Base-by-base conservation (phyloP, 176 grass and related monocot genomes). In the Ensete glaucum region DNA sequence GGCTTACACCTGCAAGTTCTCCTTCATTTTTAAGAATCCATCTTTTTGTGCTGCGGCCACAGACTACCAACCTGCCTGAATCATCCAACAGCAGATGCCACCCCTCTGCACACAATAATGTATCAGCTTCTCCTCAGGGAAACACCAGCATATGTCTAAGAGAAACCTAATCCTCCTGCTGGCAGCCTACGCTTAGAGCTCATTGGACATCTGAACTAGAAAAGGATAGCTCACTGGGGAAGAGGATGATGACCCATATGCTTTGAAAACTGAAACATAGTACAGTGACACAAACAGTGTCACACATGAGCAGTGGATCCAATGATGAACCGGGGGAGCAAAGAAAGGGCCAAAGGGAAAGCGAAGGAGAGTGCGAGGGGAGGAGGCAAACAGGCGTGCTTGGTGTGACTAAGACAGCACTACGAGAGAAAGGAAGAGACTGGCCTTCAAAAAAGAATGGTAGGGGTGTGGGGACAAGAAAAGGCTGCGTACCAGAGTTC, bases 401-500 rank as follows among this genome's bases (percentile, higher is more conserved):
- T 21, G 57, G 62, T 27, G 23, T 65, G 62, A 65, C 62, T 65
- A 65, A 26, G 62, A 65, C 62, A 26, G 62, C 62, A 65, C 62
- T 65, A 27, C 1, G 62, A 65, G 11, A 23, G 26, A 65, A 65
- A 65, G n/a, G 17, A n/a, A 25, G 27, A 29, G 27, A 29, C 27
- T 2, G 27, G 27, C 2, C 27, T 29, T 29, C 27, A 23, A 23
- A 65, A 65, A 14, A 13, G n/a, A 24, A 3, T 12, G 26, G 62
- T 3, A 6, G n/a, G 9, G 62, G 23, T 6, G 62, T 14, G 62
- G 23, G 62, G 9, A 11, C 22, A 26, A 2, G 5, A 6, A 65
- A 65, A 65, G 21, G 62, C 62, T 65, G 62, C 62, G 21, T 23
- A 25, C 62, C 23, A 65, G 62, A 65, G 10, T 64, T 65, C 22